Percentiles rank a stretch among this genome's conserved stretches.
Evolutionary conservation across 164 flowering plant genomes (phyloP).

Genomic region (Chloranthus sessilifolius): DNA sequence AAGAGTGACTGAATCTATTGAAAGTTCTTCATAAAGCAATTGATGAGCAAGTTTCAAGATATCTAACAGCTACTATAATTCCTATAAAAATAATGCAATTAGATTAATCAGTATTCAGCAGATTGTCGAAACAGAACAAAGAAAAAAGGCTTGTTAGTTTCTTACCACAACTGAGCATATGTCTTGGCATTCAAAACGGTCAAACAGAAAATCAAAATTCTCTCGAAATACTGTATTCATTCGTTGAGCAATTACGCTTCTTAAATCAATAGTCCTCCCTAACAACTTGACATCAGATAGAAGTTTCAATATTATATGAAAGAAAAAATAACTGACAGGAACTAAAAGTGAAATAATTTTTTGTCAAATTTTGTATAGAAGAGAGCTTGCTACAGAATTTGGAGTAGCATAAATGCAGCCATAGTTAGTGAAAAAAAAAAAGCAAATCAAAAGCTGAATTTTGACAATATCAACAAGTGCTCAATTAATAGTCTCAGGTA

Average conservation of each 20-base stretch:
- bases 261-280: slow-evolving; percentile 84
- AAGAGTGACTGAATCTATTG: slow-evolving; percentile 68
- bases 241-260: slow-evolving; percentile 75
- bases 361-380: no score
- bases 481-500: no score
- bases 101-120: not conserved
- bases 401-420: no score
- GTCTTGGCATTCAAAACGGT: slow-evolving; percentile 95
- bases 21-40: slow-evolving; percentile 69
- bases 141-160: not conserved
- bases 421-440: no score
- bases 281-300: slow-evolving; percentile 54
- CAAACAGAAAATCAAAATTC: slow-evolving; percentile 91
- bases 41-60: slow-evolving; percentile 73
- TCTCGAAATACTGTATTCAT: slow-evolving; percentile 91
- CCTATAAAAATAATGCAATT: slow-evolving; percentile 39
- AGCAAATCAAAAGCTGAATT: no score
- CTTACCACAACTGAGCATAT: slow-evolving; percentile 91
- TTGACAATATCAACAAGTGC: no score
- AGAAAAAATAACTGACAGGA: not conserved
- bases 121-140: slow-evolving; percentile 2
- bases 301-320: not conserved
- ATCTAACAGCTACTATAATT: slow-evolving; percentile 78
- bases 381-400: no score
- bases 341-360: no score